Evolutionary conservation across 2,329 filamentous ascomycete species (phyloP), one percentile per base, ranked within the genome.

Genomic region (Conoideocrella luteorostrata): DNA sequence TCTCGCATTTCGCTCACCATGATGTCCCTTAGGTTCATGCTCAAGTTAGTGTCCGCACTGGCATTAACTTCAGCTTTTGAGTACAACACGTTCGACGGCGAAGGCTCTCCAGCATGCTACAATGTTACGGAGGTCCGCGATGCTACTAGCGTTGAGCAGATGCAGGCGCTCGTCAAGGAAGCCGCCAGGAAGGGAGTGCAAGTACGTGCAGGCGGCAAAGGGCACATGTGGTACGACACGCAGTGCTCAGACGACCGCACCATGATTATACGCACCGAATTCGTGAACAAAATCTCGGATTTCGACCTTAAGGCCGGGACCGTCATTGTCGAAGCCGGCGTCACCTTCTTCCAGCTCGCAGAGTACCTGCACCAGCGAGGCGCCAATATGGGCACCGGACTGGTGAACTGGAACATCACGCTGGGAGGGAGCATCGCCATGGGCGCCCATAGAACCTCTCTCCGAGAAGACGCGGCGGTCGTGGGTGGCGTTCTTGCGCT

Each of bases 381-480:
- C 13, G 71, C 70, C 9, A 69, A 65, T 20, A 67, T 74, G 34
- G 71, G 71, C 15, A 73, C 72, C 41, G 71, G 70, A 1, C 57
- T 75, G 4, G 71, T 75, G 4, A 75, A 75, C 52, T 75, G 72
- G 72, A 75, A 75, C 48, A 75, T 75, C 43, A 72, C 67, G 5
- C 60, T 75, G 28, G 71, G 68, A 1, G 72, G 71, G 12, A 68
- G 67, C 30, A 65, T 75, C 4, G 72, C 72, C 4, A 75, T 75
- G 72, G 72, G 72, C 1, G 72, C 70, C 3, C 72, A 75, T 49
- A 63, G 72, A 12, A 69, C 66, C 1, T 69, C 69, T 13, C 60
- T 75, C 13, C 57, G 68, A 11, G 70, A 74, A 49, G 64, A 71
- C 22, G 70, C 70, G 4, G 72, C 70, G 56, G 72, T 75, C 3